Percentiles rank a stretch among this genome's conserved stretches.
Conservation (phyloP, 139 green algal genomes). For the Tetraselmis chui region DNA sequence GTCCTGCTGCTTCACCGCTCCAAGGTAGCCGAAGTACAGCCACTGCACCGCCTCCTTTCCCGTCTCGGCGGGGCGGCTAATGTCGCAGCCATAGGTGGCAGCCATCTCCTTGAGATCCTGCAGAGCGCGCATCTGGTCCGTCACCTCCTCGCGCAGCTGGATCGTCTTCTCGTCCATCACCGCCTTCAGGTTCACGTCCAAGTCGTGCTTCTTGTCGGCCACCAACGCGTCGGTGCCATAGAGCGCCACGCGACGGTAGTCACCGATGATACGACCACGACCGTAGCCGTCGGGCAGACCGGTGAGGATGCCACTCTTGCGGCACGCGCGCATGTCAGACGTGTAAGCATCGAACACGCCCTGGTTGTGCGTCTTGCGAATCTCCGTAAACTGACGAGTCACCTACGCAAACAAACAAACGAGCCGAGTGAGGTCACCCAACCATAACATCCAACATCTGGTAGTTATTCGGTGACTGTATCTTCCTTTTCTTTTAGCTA, state of each 20-base stretch:
- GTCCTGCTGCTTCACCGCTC: slow-evolving; percentile 69
- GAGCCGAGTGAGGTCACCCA: too few relatives aligned
- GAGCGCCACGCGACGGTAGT: slow-evolving; percentile 71
- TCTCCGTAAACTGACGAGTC: slow-evolving; percentile 16
- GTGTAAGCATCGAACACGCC: slow-evolving; percentile 74
- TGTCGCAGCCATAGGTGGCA: slow-evolving; percentile 51
- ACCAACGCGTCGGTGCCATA: slow-evolving; percentile 63
- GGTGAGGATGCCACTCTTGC: slow-evolving; percentile 59
- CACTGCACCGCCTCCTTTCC: slow-evolving; percentile 64
- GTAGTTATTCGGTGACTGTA: too few relatives aligned
- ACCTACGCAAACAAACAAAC: too few relatives aligned
- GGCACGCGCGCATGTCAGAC: slow-evolving; percentile 54
- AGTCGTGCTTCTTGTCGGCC: slow-evolving; percentile 49
- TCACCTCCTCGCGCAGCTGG: slow-evolving; percentile 55
- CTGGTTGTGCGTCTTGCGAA: slow-evolving; percentile 70
- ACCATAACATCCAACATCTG: too few relatives aligned
- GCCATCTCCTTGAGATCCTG: slow-evolving; percentile 67
- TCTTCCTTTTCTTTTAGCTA: slow-evolving; percentile 19
- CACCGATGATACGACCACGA: slow-evolving; percentile 69
- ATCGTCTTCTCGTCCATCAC: slow-evolving; percentile 57
- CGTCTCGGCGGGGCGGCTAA: slow-evolving; percentile 41
- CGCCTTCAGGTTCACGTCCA: slow-evolving; percentile 39
- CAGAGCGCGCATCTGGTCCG: slow-evolving; percentile 59
- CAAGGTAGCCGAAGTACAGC: slow-evolving; percentile 71
- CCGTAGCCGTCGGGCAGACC: slow-evolving; percentile 68